Evolutionary conservation across 768 basidiomycete genomes (phyloP).

Genomic region (Rhodosporidiobolus sp.): DNA sequence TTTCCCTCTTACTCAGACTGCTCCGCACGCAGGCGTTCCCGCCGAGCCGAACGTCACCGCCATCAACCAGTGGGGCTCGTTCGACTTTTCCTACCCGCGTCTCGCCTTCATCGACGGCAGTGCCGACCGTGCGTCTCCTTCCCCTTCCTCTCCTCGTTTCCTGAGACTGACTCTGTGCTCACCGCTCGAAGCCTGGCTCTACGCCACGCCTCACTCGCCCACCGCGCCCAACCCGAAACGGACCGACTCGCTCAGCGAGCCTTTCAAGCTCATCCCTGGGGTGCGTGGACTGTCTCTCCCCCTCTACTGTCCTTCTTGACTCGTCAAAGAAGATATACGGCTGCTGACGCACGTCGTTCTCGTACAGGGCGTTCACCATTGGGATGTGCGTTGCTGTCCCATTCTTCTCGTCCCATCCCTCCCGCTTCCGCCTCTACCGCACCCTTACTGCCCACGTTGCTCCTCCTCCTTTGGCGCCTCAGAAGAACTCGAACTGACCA

Average conservation of each 20-base stretch:
- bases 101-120: slow-evolving; percentile 43
- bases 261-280: slow-evolving; percentile 82
- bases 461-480: no score
- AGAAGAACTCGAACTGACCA: neutral
- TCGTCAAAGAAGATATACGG: neutral
- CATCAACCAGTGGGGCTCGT: slow-evolving; percentile 38
- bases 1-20: slow-evolving; percentile 40
- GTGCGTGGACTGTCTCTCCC: neutral
- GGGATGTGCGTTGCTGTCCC: slow-evolving; percentile 46
- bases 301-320: neutral
- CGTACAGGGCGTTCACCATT: slow-evolving; percentile 58
- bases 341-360: slow-evolving; percentile 51
- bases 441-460: no score
- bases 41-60: slow-evolving; percentile 23
- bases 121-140: slow-evolving; percentile 33
- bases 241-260: slow-evolving; percentile 66
- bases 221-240: slow-evolving; percentile 57
- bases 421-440: no score
- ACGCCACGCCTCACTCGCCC: slow-evolving; percentile 41
- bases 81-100: slow-evolving; percentile 9
- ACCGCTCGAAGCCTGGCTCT: slow-evolving; percentile 35
- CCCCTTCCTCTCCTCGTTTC: neutral
- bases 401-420: no score
- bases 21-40: slow-evolving; percentile 23
- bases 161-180: neutral